These are phyloP conservation scores for Backusella westeae DNA, from an alignment of 192 early-diverging fungal genomes.

Conservation along the genomic window DNA sequence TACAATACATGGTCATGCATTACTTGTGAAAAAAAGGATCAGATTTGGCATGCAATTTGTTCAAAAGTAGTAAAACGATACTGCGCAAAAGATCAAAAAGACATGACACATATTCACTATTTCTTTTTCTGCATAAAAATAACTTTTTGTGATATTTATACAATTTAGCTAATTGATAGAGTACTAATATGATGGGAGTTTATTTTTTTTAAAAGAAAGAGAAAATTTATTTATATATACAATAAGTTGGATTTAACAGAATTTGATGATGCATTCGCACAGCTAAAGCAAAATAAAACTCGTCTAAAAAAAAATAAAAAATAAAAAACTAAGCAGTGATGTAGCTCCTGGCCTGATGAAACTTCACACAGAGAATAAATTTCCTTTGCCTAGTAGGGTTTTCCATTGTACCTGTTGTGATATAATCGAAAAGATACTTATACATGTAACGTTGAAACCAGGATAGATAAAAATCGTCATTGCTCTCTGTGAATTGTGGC, in stretches of 20 bases:
- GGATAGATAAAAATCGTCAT: background rate
- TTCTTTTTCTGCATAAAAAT: background rate
- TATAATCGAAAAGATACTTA: constrained; percentile 1
- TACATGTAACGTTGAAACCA: constrained; percentile 4
- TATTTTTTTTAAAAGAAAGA: background rate
- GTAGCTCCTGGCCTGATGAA: background rate
- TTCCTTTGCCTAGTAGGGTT: background rate
- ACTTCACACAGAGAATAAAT: background rate
- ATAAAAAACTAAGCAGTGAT: background rate
- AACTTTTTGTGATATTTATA: background rate
- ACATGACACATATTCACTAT: background rate
- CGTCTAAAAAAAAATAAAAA: background rate
- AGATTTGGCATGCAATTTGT: background rate
- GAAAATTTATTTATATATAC: background rate
- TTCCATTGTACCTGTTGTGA: background rate
- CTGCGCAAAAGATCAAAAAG: background rate
- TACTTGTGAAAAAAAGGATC: background rate
- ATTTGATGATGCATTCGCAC: background rate
- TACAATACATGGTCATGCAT: background rate
- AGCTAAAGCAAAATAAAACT: background rate
- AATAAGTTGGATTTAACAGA: background rate
- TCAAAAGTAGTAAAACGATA: background rate
- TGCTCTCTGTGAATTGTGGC: background rate
- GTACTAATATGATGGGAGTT: too few species aligned
- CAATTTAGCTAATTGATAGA: background rate